Evolutionary conservation across 345 rosid species (phyloP).

Genomic region (Salix viminalis): DNA sequence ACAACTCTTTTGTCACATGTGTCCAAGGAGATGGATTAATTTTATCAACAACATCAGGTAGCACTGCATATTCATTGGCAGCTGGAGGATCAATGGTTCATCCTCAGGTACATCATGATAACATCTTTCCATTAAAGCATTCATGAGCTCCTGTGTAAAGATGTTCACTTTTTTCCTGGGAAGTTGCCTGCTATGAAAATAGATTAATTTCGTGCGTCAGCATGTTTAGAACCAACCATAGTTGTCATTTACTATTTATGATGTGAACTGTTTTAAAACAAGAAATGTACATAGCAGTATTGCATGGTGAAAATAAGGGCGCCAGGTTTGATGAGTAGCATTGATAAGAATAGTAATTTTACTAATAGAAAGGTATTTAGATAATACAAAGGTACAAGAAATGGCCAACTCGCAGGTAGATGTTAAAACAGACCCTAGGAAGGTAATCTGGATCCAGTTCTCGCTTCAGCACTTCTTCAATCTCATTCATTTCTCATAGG

Average conservation of each 20-base stretch:
- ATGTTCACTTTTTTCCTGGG: background rate
- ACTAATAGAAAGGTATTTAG: background rate
- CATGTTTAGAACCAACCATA: background rate
- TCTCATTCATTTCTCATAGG: too few species aligned
- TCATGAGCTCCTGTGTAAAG: background rate
- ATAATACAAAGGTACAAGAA: background rate
- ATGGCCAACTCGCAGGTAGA: background rate
- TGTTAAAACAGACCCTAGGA: background rate
- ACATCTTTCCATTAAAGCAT: background rate
- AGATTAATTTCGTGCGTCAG: background rate
- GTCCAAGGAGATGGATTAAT: conserved; percentile 99
- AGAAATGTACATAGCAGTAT: background rate
- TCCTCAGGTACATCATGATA: conserved; percentile 65
- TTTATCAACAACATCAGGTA: conserved; percentile 93
- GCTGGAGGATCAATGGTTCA: conserved; percentile 99
- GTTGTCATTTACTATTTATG: background rate
- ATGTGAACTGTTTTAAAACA: background rate
- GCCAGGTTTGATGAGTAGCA: background rate
- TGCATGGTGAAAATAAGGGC: background rate
- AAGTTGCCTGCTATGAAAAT: background rate
- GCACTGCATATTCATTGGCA: conserved; percentile 97
- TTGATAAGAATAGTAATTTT: background rate
- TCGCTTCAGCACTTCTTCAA: background rate
- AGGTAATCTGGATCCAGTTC: background rate
- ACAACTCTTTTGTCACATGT: conserved; percentile 85